These are phyloP conservation scores for Oryza brachyantha DNA, from an alignment of 176 grass and related monocot genomes.

Conservation along the genomic window DNA sequence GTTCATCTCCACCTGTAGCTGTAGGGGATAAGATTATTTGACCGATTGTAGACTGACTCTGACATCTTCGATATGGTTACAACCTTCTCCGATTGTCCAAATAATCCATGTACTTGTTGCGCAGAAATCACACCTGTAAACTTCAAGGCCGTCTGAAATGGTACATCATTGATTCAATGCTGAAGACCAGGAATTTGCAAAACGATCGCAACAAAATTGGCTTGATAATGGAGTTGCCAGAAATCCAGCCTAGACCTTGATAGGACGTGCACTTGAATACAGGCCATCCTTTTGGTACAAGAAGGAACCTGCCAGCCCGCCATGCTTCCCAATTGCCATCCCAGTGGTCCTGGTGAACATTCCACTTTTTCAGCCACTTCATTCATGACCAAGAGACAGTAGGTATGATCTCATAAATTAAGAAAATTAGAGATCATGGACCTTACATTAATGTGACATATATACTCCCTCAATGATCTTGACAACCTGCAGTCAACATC, in stretches of 20 bases:
- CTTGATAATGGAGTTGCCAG: not conserved
- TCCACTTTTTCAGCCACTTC: slow-evolving; percentile 25
- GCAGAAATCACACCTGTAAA: not conserved
- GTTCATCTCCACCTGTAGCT: not conserved
- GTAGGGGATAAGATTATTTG: slow-evolving; percentile 14
- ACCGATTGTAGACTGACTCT: not conserved
- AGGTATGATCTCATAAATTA: slow-evolving; percentile 26
- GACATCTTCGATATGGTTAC: not conserved
- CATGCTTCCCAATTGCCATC: slow-evolving; percentile 15
- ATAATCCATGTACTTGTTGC: not conserved
- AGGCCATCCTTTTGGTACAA: slow-evolving; percentile 27
- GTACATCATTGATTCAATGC: not conserved
- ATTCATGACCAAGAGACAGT: slow-evolving; percentile 29
- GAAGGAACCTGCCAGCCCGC: slow-evolving; percentile 28
- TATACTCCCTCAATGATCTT: slow-evolving; percentile 1
- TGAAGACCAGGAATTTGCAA: not conserved
- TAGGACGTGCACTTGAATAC: slow-evolving; percentile 4
- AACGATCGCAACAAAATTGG: not conserved
- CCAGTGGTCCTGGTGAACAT: slow-evolving; percentile 37
- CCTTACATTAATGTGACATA: slow-evolving; percentile 21
- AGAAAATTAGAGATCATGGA: slow-evolving; percentile 21
- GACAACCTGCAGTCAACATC: slow-evolving; percentile 2
- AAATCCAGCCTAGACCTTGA: slow-evolving; percentile 17
- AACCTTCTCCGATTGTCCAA: slow-evolving; percentile 11
- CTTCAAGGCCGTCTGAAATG: not conserved